Evolutionary conservation across 1,139 yeast species (phyloP).

Genomic region (Taphrina communis): DNA sequence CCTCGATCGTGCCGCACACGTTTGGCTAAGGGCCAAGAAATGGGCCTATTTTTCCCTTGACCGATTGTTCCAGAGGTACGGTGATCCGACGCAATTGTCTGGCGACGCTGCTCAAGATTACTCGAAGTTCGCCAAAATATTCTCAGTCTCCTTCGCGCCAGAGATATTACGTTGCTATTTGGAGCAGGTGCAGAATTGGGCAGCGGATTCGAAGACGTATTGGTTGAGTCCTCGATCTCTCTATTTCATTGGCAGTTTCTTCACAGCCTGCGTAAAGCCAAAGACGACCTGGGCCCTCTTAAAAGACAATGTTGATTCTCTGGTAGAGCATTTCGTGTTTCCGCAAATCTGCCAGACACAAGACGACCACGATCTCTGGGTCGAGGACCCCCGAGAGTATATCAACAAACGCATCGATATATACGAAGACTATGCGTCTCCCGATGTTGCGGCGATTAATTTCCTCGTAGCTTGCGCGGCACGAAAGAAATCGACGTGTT

Average conservation of each 20-base stretch:
- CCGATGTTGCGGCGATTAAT: slow-evolving; percentile 82
- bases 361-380: slow-evolving; percentile 73
- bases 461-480: slow-evolving; percentile 73
- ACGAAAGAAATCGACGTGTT: slow-evolving; percentile 66
- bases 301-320: slow-evolving; percentile 69
- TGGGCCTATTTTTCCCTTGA: slow-evolving; percentile 86
- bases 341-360: slow-evolving; percentile 79
- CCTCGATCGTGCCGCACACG: slow-evolving; percentile 58
- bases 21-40: slow-evolving; percentile 82
- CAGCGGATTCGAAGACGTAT: slow-evolving; percentile 56
- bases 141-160: slow-evolving; percentile 65
- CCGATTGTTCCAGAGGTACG: slow-evolving; percentile 70
- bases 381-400: slow-evolving; percentile 88
- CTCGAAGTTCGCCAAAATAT: slow-evolving; percentile 51
- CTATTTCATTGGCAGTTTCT: slow-evolving; percentile 69
- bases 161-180: slow-evolving; percentile 70
- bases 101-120: slow-evolving; percentile 51
- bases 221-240: slow-evolving; percentile 76
- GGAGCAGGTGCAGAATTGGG: slow-evolving; percentile 74
- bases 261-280: slow-evolving; percentile 72
- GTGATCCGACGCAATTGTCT: slow-evolving; percentile 54
- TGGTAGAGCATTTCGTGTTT: slow-evolving; percentile 74
- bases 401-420: slow-evolving; percentile 77
- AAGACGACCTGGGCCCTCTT: slow-evolving; percentile 73
- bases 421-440: slow-evolving; percentile 72